phyloP scores from a whole-genome alignment of 2,329 filamentous ascomycete species.

The Cordyceps militaris region DNA sequence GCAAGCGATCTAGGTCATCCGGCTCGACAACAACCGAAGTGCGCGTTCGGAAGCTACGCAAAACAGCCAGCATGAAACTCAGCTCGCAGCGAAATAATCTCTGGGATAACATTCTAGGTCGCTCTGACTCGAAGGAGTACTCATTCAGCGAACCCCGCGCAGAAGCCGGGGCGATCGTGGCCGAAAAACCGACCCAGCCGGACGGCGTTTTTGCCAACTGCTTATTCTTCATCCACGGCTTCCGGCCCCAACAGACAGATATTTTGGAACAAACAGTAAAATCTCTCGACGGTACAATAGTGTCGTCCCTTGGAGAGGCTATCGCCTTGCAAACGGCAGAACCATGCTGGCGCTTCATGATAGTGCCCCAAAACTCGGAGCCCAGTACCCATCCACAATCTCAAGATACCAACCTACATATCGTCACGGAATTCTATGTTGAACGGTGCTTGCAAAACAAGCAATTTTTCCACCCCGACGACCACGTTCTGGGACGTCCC shows the following conservation, averaged over 20 bases:
- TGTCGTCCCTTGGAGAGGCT: conserved; percentile 35
- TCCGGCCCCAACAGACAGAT: conserved; percentile 44
- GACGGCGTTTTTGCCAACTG: conserved; percentile 47
- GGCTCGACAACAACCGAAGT: conserved; percentile 40
- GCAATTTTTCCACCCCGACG: conserved; percentile 58
- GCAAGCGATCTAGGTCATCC: conserved; percentile 53
- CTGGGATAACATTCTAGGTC: conserved; percentile 82
- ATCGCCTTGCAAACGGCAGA: conserved; percentile 23
- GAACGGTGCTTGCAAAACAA: conserved; percentile 81
- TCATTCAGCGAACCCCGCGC: conserved; percentile 24
- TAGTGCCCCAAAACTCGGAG: conserved; percentile 47
- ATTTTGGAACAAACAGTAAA: conserved; percentile 40
- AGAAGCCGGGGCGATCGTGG: conserved; percentile 10
- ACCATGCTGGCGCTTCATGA: conserved; percentile 38
- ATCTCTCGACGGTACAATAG: conserved; percentile 41
- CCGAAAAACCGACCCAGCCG: conserved; percentile 17
- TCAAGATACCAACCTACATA: conserved; percentile 33
- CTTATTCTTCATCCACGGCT: conserved; percentile 55
- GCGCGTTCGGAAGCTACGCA: conserved; percentile 73
- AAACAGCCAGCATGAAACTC: conserved; percentile 79
- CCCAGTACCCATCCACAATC: conserved; percentile 36
- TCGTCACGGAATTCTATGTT: conserved; percentile 87
- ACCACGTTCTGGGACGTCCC: conserved; percentile 69
- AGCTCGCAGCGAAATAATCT: conserved; percentile 71
- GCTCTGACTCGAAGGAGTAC: conserved; percentile 28